These are phyloP conservation scores for Penicillium sp. DNA, from an alignment of 2,329 filamentous ascomycete species.

Conservation along the genomic window DNA sequence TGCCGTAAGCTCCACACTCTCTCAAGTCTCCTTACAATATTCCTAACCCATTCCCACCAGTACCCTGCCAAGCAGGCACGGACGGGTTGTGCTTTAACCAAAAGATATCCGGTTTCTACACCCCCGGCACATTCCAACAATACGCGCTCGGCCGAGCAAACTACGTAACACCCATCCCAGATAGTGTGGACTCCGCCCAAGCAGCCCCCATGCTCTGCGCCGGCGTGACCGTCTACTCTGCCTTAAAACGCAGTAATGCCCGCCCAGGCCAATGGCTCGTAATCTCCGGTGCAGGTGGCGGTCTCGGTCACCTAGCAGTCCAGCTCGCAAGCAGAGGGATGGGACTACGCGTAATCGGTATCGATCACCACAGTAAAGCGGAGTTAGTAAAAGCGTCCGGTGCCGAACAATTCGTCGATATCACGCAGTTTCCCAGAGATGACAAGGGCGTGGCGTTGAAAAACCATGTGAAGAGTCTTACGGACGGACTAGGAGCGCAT, in stretches of 20 bases:
- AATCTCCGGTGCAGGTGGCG: slow-evolving; percentile 62
- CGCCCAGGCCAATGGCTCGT: slow-evolving; percentile 63
- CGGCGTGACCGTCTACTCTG: slow-evolving; percentile 67
- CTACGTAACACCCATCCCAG: slow-evolving; percentile 71
- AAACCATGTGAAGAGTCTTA: no score
- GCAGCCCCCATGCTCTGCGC: slow-evolving; percentile 70
- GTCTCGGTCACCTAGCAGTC: slow-evolving; percentile 63
- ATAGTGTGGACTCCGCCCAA: slow-evolving; percentile 58
- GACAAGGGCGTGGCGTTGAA: background rate
- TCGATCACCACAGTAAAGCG: slow-evolving; percentile 6
- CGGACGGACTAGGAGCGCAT: slow-evolving; percentile 1
- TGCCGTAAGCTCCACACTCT: background rate
- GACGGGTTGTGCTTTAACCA: background rate
- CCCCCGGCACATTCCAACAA: background rate
- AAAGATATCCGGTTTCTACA: background rate
- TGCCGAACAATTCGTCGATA: slow-evolving; percentile 12
- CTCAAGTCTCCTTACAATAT: background rate
- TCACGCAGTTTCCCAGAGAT: slow-evolving; percentile 3
- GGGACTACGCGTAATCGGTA: slow-evolving; percentile 11
- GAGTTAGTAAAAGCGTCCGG: slow-evolving; percentile 7
- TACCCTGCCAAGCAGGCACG: background rate
- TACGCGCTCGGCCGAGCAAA: background rate
- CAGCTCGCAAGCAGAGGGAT: slow-evolving; percentile 53
- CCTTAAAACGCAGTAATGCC: slow-evolving; percentile 62
- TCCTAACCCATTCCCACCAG: background rate